A percentile compares a stretch with the other conserved stretches of the same genome.
Evolutionary conservation across 73 alveolate genomes (phyloP).

Genomic region (Blepharisma japonicum): DNA sequence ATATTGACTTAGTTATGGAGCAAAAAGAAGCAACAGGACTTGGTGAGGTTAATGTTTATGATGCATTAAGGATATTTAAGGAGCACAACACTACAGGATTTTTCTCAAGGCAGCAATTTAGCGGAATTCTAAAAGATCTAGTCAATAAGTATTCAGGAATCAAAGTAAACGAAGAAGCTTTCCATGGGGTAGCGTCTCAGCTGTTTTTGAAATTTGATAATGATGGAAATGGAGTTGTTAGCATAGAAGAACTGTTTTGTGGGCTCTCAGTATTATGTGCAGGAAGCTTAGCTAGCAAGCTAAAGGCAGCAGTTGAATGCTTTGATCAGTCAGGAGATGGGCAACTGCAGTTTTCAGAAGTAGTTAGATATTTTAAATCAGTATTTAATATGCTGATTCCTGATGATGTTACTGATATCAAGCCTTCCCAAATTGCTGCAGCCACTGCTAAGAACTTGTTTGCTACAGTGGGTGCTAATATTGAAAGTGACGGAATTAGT

Average conservation of each 20-base stretch:
- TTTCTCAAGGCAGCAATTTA: neutral
- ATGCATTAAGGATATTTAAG: neutral
- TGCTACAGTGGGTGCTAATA: neutral
- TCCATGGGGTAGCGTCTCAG: neutral
- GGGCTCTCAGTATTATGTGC: neutral
- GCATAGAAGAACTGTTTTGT: neutral
- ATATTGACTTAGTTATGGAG: neutral
- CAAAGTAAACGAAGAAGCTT: neutral
- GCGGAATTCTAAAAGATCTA: neutral
- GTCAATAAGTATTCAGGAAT: neutral
- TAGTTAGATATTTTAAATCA: neutral
- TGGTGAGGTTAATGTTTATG: neutral
- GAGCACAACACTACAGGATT: neutral
- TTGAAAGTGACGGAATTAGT: no score
- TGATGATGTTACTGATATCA: neutral
- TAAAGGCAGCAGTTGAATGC: neutral
- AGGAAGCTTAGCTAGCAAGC: neutral
- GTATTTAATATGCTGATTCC: neutral
- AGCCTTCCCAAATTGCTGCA: neutral
- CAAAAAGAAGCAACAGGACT: neutral
- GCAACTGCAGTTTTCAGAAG: neutral
- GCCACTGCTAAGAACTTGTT: slow-evolving; percentile 9
- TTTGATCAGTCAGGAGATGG: neutral
- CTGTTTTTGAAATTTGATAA: neutral
- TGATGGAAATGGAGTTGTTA: neutral